Evolutionary conservation across 345 rosid species (phyloP).

Genomic region (Rhizophora apiculata): DNA sequence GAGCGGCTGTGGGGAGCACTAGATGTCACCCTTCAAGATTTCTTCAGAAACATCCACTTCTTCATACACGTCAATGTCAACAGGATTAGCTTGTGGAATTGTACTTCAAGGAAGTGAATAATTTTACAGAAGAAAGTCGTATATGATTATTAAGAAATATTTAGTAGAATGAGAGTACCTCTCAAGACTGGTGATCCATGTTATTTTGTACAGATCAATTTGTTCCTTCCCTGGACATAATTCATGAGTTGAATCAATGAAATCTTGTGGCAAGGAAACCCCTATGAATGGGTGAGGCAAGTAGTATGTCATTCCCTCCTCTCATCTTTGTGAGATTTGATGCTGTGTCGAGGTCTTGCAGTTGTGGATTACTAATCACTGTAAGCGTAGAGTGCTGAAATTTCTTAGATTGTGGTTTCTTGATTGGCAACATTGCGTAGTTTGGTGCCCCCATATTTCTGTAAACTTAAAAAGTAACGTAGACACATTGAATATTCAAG

Average conservation of each 20-base stretch:
- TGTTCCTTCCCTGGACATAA: conserved; percentile 23
- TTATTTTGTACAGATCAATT: conserved; percentile 43
- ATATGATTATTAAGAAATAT: conserved; percentile 14
- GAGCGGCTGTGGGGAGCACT: not conserved
- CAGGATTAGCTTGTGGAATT: conserved; percentile 26
- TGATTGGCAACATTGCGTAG: no score
- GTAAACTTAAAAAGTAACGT: no score
- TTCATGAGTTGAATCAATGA: conserved; percentile 19
- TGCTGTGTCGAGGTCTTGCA: not conserved
- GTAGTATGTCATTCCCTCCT: not conserved
- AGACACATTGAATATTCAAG: no score
- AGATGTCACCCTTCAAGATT: not conserved
- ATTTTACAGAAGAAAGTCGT: conserved; percentile 15
- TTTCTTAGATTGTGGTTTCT: no score
- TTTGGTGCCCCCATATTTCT: no score
- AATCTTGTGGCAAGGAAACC: conserved; percentile 8
- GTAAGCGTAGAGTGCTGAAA: no score
- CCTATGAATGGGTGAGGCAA: not conserved
- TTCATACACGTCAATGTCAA: conserved; percentile 28
- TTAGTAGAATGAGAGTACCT: conserved; percentile 23
- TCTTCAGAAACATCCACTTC: not conserved
- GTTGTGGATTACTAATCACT: no score
- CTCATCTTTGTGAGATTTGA: not conserved
- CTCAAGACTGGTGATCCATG: conserved; percentile 20
- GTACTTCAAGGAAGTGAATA: conserved; percentile 38